A percentile compares a stretch with the other conserved stretches of the same genome.
These are phyloP conservation scores for Blastobotrys niveus DNA, from an alignment of 1,139 yeast genomes.

Conservation along the genomic window DNA sequence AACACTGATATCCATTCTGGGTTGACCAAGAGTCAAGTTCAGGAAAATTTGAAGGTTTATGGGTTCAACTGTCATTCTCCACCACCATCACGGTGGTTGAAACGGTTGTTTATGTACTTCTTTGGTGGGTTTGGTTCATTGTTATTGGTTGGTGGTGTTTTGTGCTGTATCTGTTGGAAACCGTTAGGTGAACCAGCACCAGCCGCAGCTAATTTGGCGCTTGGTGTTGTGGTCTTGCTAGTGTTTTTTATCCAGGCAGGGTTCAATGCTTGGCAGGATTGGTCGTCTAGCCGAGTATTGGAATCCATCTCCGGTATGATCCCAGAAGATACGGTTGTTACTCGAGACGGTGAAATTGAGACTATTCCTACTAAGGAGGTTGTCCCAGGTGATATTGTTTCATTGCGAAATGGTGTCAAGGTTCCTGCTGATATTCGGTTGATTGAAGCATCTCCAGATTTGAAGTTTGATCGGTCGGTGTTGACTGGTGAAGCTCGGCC, in stretches of 20 bases:
- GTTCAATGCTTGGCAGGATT: slow-evolving; percentile 49
- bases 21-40: slow-evolving; percentile 74
- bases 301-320: slow-evolving; percentile 44
- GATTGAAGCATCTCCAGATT: slow-evolving; percentile 71
- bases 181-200: slow-evolving; percentile 48
- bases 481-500: slow-evolving; percentile 93
- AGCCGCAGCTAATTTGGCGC: slow-evolving; percentile 42
- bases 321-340: slow-evolving; percentile 44
- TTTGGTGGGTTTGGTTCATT: slow-evolving; percentile 51
- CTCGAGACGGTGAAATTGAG: slow-evolving; percentile 55
- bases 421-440: slow-evolving; percentile 73
- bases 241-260: slow-evolving; percentile 46
- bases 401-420: slow-evolving; percentile 68
- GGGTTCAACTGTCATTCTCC: slow-evolving; percentile 59
- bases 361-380: slow-evolving; percentile 62
- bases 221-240: slow-evolving; percentile 42
- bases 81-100: slow-evolving; percentile 6
- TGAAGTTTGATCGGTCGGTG: slow-evolving; percentile 84
- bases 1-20: slow-evolving; percentile 83
- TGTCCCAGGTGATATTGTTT: slow-evolving; percentile 72
- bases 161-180: slow-evolving; percentile 46
- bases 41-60: slow-evolving; percentile 84
- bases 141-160: slow-evolving; percentile 43
- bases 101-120: slow-evolving; percentile 29
- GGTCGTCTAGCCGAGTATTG: slow-evolving; percentile 46